phyloP scores from a whole-genome alignment of 2,329 filamentous ascomycete species.

The Nigrospora sphaerica region DNA sequence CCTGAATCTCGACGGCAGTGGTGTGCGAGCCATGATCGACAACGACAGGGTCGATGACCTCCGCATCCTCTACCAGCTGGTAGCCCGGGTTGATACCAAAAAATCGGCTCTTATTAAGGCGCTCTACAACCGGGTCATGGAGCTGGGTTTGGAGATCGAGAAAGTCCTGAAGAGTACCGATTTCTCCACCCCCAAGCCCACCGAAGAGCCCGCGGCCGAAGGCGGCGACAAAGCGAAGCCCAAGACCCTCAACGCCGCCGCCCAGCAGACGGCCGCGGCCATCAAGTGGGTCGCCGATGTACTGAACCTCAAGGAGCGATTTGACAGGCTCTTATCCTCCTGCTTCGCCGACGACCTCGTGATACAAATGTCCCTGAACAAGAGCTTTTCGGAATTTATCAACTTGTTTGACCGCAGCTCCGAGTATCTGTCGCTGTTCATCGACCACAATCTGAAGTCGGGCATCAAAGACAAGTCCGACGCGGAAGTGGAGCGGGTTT shows the following conservation, averaged over 20 bases:
- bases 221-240: conserved; percentile 40
- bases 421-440: conserved; percentile 92
- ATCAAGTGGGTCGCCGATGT: conserved; percentile 96
- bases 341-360: conserved; percentile 72
- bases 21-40: conserved; percentile 83
- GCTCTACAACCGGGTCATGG: conserved; percentile 67
- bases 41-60: conserved; percentile 77
- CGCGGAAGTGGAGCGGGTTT: conserved; percentile 70
- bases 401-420: conserved; percentile 80
- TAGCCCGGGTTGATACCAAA: conserved; percentile 67
- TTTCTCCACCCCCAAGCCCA: conserved; percentile 32
- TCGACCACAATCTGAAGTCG: conserved; percentile 92
- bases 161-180: conserved; percentile 51
- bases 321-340: conserved; percentile 67
- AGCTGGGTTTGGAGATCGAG: conserved; percentile 80
- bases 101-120: conserved; percentile 64
- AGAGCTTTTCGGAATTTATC: conserved; percentile 89
- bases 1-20: conserved; percentile 75
- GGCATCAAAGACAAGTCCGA: conserved; percentile 92
- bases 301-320: conserved; percentile 77
- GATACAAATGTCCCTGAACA: conserved; percentile 74
- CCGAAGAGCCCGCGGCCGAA: conserved; percentile 32
- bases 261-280: conserved; percentile 77
- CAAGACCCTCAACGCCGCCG: conserved; percentile 51
- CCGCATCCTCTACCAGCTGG: conserved; percentile 71